These are phyloP conservation scores for Rachicladosporium sp. DNA, from an alignment of 2,329 filamentous ascomycete species.

Conservation along the genomic window DNA sequence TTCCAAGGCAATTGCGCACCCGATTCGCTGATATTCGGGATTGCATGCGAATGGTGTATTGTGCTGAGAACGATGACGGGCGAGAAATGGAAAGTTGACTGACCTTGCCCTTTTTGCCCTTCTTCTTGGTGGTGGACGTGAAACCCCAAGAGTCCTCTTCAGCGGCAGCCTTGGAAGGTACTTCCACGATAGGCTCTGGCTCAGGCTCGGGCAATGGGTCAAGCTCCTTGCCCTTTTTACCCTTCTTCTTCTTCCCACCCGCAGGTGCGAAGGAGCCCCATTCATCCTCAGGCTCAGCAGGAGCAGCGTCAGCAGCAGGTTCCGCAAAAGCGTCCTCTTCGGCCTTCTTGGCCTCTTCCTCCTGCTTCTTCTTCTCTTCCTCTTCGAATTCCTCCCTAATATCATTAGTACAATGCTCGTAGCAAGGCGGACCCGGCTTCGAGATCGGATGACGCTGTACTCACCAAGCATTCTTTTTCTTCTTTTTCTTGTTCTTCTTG, in stretches of 20 bases:
- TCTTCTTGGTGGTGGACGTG: conserved; percentile 10
- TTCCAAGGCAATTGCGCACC: no score
- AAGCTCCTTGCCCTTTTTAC: conserved; percentile 15
- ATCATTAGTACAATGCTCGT: no score
- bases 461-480: conserved; percentile 26
- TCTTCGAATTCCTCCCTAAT: conserved; percentile 12
- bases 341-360: conserved; percentile 25
- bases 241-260: conserved; percentile 21
- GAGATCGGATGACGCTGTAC: neutral
- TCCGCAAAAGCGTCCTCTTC: conserved; percentile 19
- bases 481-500: conserved; percentile 30
- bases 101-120: conserved; percentile 25
- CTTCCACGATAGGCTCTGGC: conserved; percentile 8
- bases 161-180: conserved; percentile 6
- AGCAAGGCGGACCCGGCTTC: neutral
- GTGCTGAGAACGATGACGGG: conserved; percentile 3
- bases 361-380: conserved; percentile 27
- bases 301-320: conserved; percentile 7
- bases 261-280: conserved; percentile 27
- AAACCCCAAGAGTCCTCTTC: conserved; percentile 15
- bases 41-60: no score
- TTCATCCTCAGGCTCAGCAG: conserved; percentile 17
- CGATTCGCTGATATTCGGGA: no score
- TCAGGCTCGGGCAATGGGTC: conserved; percentile 12
- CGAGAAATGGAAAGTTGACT: conserved; percentile 8